phyloP scores from a whole-genome alignment of 441 rosid species.

The Pelargonium australe region DNA sequence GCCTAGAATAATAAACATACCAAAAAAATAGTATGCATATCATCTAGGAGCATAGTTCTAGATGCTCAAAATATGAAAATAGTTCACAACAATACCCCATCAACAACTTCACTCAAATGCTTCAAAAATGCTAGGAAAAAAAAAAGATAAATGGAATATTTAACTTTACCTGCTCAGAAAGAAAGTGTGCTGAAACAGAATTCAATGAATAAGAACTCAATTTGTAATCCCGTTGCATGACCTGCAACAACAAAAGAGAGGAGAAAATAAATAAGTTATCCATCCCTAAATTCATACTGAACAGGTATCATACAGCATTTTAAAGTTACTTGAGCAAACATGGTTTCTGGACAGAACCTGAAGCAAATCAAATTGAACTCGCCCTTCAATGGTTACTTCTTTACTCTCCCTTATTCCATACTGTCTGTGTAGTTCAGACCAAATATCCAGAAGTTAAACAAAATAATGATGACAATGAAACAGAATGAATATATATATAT shows the following conservation, averaged over 20 bases:
- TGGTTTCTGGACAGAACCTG: slow-evolving; percentile 47
- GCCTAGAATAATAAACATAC: too few species aligned
- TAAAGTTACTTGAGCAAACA: slow-evolving; percentile 21
- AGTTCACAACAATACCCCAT: too few species aligned
- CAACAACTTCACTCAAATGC: background rate
- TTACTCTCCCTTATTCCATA: slow-evolving; percentile 90
- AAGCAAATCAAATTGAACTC: slow-evolving; percentile 95
- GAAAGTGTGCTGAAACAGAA: slow-evolving; percentile 97
- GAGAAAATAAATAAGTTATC: slow-evolving; percentile 14
- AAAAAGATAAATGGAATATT: background rate
- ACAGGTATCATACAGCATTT: slow-evolving; percentile 14
- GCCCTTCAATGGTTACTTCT: slow-evolving; percentile 91
- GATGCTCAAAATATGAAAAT: too few species aligned
- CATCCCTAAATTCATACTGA: slow-evolving; percentile 11
- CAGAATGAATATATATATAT: background rate
- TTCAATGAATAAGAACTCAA: slow-evolving; percentile 94
- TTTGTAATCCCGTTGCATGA: slow-evolving; percentile 85
- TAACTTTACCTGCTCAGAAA: slow-evolving; percentile 77
- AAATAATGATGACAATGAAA: background rate
- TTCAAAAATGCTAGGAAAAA: background rate
- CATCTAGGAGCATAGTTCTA: too few species aligned
- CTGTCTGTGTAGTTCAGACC: slow-evolving; percentile 45
- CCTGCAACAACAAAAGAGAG: slow-evolving; percentile 39
- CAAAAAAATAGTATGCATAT: too few species aligned
- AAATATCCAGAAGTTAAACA: slow-evolving; percentile 3